Evolutionary conservation across 2,329 filamentous ascomycete genomes (phyloP), one percentile per base, ranked within the genome.

Genomic region (Aureobasidium musti): DNA sequence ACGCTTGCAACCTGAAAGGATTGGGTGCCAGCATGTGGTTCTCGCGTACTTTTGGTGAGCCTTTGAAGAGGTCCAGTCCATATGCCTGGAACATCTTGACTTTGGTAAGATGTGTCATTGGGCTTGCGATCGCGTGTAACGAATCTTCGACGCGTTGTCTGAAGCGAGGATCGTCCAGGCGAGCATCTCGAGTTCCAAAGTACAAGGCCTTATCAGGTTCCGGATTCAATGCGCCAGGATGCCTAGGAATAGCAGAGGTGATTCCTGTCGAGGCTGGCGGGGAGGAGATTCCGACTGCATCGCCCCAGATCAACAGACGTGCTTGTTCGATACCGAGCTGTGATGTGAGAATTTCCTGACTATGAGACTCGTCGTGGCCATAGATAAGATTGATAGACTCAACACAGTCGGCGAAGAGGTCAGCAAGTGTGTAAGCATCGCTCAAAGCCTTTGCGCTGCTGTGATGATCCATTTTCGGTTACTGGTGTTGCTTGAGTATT

Each of bases 261-360:
- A 80, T 80, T 39, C 64, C 64, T 63, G 81, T 80, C 1, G 73
- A 75, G 2, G 75, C 71, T 21, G 80, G 80, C 21, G 80, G 80
- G 23, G 79, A 79, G 23, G 76, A 77, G 33, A 82, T 78, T 28
- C 80, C 80, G 13, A 82, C 75, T 5, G 77, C 77, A 70, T 81
- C 79, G n/a, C 80, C 81, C 74, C 80, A 82, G 67, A 81, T 81
- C 65, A 82, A 73, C 53, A 82, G 74, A 30, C 80, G 75, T 43
- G 79, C 79, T 71, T 82, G 81, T 69, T 82, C 78, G 28, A 82
- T 75, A 63, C 80, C 80, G 6, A 82, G 73, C 63, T 78, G 76
- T 3, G 77, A 74, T 33, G 82, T 74, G 26, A 79, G 75, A 26
- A 81, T 74, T 68, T 80, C 79, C 68, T 82, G 80, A 17, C 74